phyloP scores from a whole-genome alignment of 306 rosid species.

The Geum urbanum region DNA sequence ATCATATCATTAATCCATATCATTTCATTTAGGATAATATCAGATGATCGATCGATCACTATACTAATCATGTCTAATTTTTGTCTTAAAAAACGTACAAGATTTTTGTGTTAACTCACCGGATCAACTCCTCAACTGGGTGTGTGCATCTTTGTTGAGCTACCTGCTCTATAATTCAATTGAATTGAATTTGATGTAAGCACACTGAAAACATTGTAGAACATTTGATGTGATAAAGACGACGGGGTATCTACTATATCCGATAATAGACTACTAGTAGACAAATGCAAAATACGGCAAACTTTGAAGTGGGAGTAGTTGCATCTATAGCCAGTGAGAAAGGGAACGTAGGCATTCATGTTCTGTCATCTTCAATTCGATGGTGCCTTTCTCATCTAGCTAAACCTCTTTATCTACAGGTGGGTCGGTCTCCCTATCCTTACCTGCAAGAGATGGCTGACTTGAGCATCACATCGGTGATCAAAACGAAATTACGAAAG shows the following conservation, averaged over 20 bases:
- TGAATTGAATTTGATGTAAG: neutral
- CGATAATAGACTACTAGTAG: neutral
- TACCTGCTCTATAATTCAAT: neutral
- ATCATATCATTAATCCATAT: too few relatives aligned
- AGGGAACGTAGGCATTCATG: slow-evolving; percentile 9
- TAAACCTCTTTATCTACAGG: neutral
- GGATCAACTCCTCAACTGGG: slow-evolving; percentile 20
- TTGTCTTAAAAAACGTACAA: too few relatives aligned
- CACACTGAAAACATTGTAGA: slow-evolving; percentile 16
- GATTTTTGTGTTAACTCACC: too few relatives aligned
- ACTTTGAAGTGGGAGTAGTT: neutral
- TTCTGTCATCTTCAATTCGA: slow-evolving; percentile 24
- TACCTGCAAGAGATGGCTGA: neutral
- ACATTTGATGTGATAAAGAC: slow-evolving; percentile 16
- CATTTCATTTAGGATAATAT: too few relatives aligned
- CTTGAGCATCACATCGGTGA: neutral
- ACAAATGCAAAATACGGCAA: neutral
- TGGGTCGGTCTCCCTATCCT: neutral
- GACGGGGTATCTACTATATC: neutral
- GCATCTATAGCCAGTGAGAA: neutral
- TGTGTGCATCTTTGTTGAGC: slow-evolving; percentile 6
- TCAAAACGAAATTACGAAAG: too few relatives aligned
- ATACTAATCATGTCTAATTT: too few relatives aligned
- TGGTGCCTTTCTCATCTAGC: neutral
- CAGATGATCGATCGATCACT: too few relatives aligned